phyloP scores from a whole-genome alignment of 495 filamentous ascomycete species.

The Sporormia fimetaria region DNA sequence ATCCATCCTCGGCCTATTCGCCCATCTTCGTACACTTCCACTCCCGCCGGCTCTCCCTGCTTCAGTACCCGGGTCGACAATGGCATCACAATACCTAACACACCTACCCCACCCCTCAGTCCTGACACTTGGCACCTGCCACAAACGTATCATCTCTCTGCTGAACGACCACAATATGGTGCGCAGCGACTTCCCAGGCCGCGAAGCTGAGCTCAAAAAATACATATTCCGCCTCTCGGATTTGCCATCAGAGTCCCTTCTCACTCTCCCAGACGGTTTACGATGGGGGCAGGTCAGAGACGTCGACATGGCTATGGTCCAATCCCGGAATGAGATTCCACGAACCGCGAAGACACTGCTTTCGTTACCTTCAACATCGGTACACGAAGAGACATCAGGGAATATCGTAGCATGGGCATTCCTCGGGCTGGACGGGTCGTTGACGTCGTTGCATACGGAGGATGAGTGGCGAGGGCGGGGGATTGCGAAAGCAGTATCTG shows the following conservation, averaged over 20 bases:
- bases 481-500: conserved; percentile 30
- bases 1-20: conserved; percentile 3
- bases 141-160: conserved; percentile 10
- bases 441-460: conserved; percentile 30
- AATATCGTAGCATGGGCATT: conserved; percentile 32
- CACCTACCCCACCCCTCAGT: conserved; percentile 15
- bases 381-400: conserved; percentile 12
- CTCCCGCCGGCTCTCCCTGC: conserved; percentile 7
- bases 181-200: conserved; percentile 20
- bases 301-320: conserved; percentile 13
- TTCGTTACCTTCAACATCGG: conserved; percentile 16
- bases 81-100: conserved; percentile 9
- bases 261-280: conserved; percentile 19
- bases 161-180: conserved; percentile 6
- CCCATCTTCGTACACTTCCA: conserved; percentile 9
- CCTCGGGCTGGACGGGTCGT: conserved; percentile 28
- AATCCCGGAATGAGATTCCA: conserved; percentile 14
- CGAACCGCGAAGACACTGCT: conserved; percentile 10
- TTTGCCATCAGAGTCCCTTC: conserved; percentile 11
- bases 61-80: background rate
- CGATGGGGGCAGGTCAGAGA: conserved; percentile 20
- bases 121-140: conserved; percentile 17
- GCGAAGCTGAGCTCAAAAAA: conserved; percentile 12
- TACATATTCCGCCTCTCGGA: conserved; percentile 21
- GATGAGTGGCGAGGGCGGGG: conserved; percentile 26